These are phyloP conservation scores for Lodderomyces pseudojiufengensis DNA, from an alignment of 1,139 yeast genomes.

Conservation along the genomic window DNA sequence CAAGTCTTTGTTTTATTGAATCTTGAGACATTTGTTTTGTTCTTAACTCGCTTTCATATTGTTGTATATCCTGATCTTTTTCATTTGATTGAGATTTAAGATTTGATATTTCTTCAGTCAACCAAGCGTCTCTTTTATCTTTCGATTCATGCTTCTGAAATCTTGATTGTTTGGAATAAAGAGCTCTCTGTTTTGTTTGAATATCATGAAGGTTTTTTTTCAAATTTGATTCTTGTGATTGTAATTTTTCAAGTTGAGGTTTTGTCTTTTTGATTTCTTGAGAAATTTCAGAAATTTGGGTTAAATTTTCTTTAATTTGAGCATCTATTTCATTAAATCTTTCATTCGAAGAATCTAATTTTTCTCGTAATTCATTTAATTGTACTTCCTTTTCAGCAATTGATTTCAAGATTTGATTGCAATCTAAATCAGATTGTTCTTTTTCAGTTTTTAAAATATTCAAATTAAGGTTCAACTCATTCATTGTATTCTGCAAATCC, in stretches of 20 bases:
- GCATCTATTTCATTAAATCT: slow-evolving; percentile 15
- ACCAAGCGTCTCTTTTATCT: slow-evolving; percentile 67
- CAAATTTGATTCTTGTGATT: slow-evolving; percentile 36
- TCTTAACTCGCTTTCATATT: slow-evolving; percentile 19
- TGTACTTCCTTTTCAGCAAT: slow-evolving; percentile 42
- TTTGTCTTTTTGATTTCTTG: slow-evolving; percentile 20
- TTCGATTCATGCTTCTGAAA: slow-evolving; percentile 55
- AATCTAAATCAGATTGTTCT: slow-evolving; percentile 47
- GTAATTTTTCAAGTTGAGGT: slow-evolving; percentile 44
- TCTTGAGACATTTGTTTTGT: slow-evolving; percentile 17
- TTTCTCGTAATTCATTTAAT: slow-evolving; percentile 27
- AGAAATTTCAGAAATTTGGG: slow-evolving; percentile 22
- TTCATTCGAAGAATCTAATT: slow-evolving; percentile 16
- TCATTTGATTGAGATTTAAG: slow-evolving; percentile 18
- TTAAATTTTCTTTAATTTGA: slow-evolving; percentile 17
- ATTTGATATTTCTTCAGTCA: slow-evolving; percentile 33
- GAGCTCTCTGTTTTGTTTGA: slow-evolving; percentile 54
- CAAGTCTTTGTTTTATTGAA: slow-evolving; percentile 38
- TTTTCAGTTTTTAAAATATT: slow-evolving; percentile 48
- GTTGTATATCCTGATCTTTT: slow-evolving; percentile 24
- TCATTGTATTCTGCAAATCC: slow-evolving; percentile 45
- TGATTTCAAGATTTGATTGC: slow-evolving; percentile 41
- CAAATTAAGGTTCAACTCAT: slow-evolving; percentile 34
- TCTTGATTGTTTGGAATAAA: slow-evolving; percentile 74
- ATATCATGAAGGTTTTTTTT: slow-evolving; percentile 42